A percentile compares a stretch with the other conserved stretches of the same genome.
Conservation (phyloP, 1,139 yeast species). For the Hansenula sp. region DNA sequence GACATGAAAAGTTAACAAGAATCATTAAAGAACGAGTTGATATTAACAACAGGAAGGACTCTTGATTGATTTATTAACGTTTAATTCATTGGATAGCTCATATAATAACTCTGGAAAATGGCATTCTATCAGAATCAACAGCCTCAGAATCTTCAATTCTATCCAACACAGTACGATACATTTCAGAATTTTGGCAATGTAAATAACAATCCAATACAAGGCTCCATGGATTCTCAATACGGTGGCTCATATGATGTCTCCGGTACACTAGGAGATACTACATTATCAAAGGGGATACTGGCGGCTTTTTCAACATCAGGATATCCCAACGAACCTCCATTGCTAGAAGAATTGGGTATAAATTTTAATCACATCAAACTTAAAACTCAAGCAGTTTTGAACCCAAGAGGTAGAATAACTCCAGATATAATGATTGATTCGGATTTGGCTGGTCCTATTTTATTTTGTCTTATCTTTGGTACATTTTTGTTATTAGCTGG, state of each 20-base stretch:
- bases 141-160: conserved; percentile 26
- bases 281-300: conserved; percentile 69
- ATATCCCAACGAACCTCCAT: conserved; percentile 89
- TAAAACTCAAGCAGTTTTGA: conserved; percentile 83
- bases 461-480: conserved; percentile 89
- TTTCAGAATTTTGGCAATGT: conserved; percentile 6
- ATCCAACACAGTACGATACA: conserved; percentile 25
- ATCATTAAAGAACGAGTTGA: no score
- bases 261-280: conserved; percentile 48
- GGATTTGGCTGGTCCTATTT: conserved; percentile 92
- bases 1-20: neutral
- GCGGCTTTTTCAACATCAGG: conserved; percentile 96
- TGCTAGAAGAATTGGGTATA: conserved; percentile 89
- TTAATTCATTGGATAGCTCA: neutral
- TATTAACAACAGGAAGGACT: no score
- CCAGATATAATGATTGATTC: conserved; percentile 84
- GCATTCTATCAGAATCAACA: conserved; percentile 13
- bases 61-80: neutral
- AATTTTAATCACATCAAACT: conserved; percentile 83
- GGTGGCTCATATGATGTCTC: conserved; percentile 39
- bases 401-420: conserved; percentile 60
- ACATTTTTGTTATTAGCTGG: conserved; percentile 77
- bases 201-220: conserved; percentile 24
- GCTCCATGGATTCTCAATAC: conserved; percentile 20
- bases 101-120: no score